Percentiles rank a stretch among this genome's conserved stretches.
Evolutionary conservation across 495 filamentous ascomycete genomes (phyloP).

Genomic region (Aspergillus baeticus): DNA sequence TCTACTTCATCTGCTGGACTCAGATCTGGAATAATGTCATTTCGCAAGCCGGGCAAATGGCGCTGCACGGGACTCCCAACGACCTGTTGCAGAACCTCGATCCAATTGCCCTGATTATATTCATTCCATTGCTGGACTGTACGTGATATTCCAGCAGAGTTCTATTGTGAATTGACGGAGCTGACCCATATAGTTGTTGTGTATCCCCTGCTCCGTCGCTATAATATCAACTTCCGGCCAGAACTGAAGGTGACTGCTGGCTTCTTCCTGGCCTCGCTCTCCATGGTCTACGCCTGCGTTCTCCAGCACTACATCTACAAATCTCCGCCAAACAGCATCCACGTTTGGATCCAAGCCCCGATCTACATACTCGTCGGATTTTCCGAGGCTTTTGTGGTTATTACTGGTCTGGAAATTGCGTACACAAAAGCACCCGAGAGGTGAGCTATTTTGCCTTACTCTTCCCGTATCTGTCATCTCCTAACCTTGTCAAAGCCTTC

Average conservation of each 20-base stretch:
- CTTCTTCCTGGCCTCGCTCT: conserved; percentile 54
- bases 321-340: conserved; percentile 44
- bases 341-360: conserved; percentile 54
- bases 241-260: conserved; percentile 64
- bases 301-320: conserved; percentile 56
- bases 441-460: background rate
- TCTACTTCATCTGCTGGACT: conserved; percentile 19
- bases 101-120: conserved; percentile 59
- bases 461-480: background rate
- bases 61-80: conserved; percentile 51
- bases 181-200: conserved; percentile 39
- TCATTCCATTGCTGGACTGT: conserved; percentile 61
- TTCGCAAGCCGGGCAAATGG: conserved; percentile 44
- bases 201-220: conserved; percentile 28
- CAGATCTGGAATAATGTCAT: conserved; percentile 29
- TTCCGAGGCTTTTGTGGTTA: conserved; percentile 57
- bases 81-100: conserved; percentile 67
- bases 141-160: conserved; percentile 9
- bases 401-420: conserved; percentile 51
- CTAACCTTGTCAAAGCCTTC: conserved; percentile 17
- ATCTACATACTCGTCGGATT: conserved; percentile 57
- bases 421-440: conserved; percentile 29
- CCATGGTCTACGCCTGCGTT: conserved; percentile 54
- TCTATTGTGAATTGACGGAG: conserved; percentile 42
- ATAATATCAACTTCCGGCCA: conserved; percentile 57